phyloP scores from a whole-genome alignment of 164 flowering plant species.

The Berberis thunbergii region DNA sequence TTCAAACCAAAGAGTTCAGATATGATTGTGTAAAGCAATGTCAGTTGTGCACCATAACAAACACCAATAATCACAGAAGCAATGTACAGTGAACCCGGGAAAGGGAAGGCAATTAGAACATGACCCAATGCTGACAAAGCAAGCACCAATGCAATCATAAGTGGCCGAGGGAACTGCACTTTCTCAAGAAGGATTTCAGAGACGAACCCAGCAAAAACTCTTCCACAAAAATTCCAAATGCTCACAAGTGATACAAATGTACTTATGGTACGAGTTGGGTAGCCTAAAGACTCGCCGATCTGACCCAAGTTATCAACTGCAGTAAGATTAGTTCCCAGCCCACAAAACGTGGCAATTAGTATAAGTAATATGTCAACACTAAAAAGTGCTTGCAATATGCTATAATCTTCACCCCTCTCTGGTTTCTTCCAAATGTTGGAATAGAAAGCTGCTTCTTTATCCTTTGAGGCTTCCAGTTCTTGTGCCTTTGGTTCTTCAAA shows the following conservation, averaged over 20 bases:
- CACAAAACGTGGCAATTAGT: too few species aligned
- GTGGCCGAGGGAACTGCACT: neutral
- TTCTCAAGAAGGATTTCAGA: neutral
- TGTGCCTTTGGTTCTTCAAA: neutral
- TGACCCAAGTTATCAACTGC: too few species aligned
- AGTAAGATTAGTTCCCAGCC: too few species aligned
- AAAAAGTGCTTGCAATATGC: neutral
- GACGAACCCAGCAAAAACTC: neutral
- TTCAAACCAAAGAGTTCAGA: constrained; percentile 58
- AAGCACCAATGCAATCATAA: neutral
- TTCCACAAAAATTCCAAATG: neutral
- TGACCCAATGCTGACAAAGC: neutral
- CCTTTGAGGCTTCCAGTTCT: neutral
- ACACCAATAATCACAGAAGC: neutral
- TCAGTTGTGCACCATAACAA: neutral
- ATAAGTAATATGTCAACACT: too few species aligned
- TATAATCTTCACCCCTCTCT: neutral
- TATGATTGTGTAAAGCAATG: neutral
- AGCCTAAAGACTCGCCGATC: too few species aligned
- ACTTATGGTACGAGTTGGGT: neutral
- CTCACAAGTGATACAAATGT: neutral
- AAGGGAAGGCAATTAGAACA: neutral
- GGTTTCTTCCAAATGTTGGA: neutral
- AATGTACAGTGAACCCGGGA: neutral
- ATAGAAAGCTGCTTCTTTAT: neutral